A percentile compares a stretch with the other conserved stretches of the same genome.
phyloP scores from a whole-genome alignment of 495 filamentous ascomycete species.

The Podospora anserina region DNA sequence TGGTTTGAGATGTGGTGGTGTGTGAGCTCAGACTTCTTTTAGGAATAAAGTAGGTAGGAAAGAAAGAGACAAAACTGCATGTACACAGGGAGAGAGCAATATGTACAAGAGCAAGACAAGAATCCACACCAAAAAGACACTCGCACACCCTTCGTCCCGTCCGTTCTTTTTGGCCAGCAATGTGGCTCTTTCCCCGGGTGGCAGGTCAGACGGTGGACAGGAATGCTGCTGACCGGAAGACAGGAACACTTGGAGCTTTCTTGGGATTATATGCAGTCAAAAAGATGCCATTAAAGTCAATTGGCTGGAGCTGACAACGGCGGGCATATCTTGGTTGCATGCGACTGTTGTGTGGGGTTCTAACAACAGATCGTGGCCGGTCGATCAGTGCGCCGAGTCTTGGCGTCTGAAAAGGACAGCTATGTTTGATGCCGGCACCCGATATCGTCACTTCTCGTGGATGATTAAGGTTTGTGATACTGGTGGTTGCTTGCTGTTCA shows the following conservation, averaged over 20 bases:
- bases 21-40: neutral
- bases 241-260: neutral
- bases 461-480: neutral
- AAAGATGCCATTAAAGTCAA: conserved; percentile 8
- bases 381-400: neutral
- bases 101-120: conserved; percentile 1
- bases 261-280: neutral
- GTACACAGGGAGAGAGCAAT: neutral
- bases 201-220: neutral
- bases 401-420: conserved; percentile 21
- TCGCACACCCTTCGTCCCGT: neutral
- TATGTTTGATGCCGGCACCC: neutral
- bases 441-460: neutral
- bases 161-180: conserved; percentile 3
- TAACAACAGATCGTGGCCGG: conserved; percentile 29
- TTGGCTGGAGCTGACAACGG: conserved; percentile 22
- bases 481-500: neutral
- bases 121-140: neutral
- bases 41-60: neutral
- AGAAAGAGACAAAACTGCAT: neutral
- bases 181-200: neutral
- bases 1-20: neutral
- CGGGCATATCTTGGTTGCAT: conserved; percentile 41
- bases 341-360: conserved; percentile 37
- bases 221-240: neutral